Base-by-base conservation (phyloP, 345 rosid genomes). In the Excoecaria cochinchinensis region DNA sequence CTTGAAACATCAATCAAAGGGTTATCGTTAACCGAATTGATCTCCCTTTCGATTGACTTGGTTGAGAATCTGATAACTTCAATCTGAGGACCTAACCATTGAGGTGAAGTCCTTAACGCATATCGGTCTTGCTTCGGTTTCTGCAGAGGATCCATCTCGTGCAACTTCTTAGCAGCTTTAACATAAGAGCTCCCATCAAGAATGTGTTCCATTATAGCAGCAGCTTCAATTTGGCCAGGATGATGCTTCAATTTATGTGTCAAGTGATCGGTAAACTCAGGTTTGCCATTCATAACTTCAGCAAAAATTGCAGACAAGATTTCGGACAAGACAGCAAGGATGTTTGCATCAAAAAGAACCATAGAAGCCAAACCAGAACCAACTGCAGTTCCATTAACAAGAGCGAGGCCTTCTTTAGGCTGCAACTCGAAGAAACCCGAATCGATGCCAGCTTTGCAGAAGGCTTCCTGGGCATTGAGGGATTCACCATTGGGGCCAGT, bases 341-440 rank as follows among this genome's bases (percentile, higher is more conserved):
- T 51, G 51, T 77, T 77, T 6, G 80, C 72, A 16, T 77, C 80
- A 55, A 77, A 77, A 39, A 77, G 75, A 52, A 70, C 79, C 65
- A 63, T 77, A 7, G 79, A 70, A 77, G 79, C 80, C 59, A 77
- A 38, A 14, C 76, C 80, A 46, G 80, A 77, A 48, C 80, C 80
- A 22, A 77, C 80, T 48, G 80, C 80, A 1, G 80, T 77, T 16
- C 80, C 80, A 77, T 77, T 77, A 8, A 77, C 80, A 1, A 77
- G 61, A 58, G 80, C 80, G n/a, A 77, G 80, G 24, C 80, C 80
- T 72, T 77, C 80, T 39, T 77, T 77, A 66, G 80, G 80, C 76
- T 77, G 80, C 46, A 78, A 58, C 73, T 78, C 81, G 16, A 78
- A 72, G 73, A 72, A 73, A 4, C 77, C 81, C 1, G 69, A 72